phyloP scores from a whole-genome alignment of 1,284 basidiomycete genomes.

The Coniferiporia sulphurascens region DNA sequence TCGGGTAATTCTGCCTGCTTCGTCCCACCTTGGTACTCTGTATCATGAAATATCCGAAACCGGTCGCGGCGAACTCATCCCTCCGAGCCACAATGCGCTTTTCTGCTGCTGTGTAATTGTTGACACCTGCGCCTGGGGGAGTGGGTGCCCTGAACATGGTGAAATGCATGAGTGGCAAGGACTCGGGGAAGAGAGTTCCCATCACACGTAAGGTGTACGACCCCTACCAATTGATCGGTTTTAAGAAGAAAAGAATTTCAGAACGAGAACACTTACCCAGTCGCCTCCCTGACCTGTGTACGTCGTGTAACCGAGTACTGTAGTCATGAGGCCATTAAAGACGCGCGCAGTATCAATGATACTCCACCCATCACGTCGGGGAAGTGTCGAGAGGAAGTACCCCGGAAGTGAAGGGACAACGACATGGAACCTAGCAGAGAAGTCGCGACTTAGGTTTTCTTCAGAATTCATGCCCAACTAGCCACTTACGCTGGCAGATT shows the following conservation, averaged over 20 bases:
- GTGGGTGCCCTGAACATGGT: constrained; percentile 19
- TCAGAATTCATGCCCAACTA: background rate
- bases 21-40: constrained; percentile 21
- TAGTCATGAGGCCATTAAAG: constrained; percentile 24
- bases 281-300: constrained; percentile 25
- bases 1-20: background rate
- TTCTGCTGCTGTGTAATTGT: constrained; percentile 9
- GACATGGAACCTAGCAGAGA: constrained; percentile 22
- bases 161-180: constrained; percentile 20
- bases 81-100: constrained; percentile 12
- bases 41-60: constrained; percentile 20
- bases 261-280: constrained; percentile 19
- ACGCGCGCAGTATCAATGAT: constrained; percentile 22
- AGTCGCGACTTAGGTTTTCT: background rate
- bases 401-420: constrained; percentile 25
- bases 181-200: constrained; percentile 17
- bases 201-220: constrained; percentile 20
- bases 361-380: constrained; percentile 19
- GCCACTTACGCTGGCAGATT: constrained; percentile 21
- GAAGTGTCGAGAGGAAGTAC: constrained; percentile 22
- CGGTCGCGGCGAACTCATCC: constrained; percentile 16
- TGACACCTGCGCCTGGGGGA: background rate
- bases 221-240: constrained; percentile 6
- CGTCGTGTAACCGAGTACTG: constrained; percentile 23
- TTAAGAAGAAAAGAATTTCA: background rate